Base-by-base conservation (phyloP, 1,139 yeast species). In the Pneumocystis canis region DNA sequence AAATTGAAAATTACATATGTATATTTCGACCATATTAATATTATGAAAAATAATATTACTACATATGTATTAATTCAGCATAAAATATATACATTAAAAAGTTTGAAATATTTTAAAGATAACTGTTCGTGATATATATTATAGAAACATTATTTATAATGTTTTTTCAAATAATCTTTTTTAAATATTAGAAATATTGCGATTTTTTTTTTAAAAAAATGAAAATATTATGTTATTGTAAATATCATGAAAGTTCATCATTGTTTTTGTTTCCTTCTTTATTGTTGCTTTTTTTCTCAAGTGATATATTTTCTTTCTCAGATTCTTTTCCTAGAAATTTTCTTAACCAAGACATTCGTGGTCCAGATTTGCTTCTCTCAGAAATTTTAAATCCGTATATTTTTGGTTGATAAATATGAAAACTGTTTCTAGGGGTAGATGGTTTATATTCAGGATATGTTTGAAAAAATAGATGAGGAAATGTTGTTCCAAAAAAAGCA, bases 291-390 rank as follows among this genome's bases (percentile, higher is more conserved):
- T 30, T 61, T 61, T 33, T 30, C n/a, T 59, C 60, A 9, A 54
- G 39, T 39, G 20, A 14, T 9, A 14, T 59, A 6, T 25, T 30
- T 62, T 41, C 39, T 20, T 54, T 47, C 18, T 58, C 63, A n/a
- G 32, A 32, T 30, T 64, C 63, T 25, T 60, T 58, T 31, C 65
- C 68, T 58, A 69, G 69, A 59, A 64, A 59, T 58, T 62, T 64
- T 9, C 97, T 82, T 66, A 92, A 78, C 99, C 99, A 92, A 70
- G 81, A 82, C 98, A 92, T 92, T 69, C 97, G 79, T 14, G 95
- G 94, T 0, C 99, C 98, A 60, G 87, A 81, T 28, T 80, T 77
- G 63, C 96, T 85, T 63, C 77, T 72, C 71, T 87, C 95, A 69
- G 87, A 83, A 56, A 92, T 79, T 68, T 82, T 82, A 76, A 94